phyloP scores from a whole-genome alignment of 768 basidiomycete genomes.

The Flagelloscypha sp. region DNA sequence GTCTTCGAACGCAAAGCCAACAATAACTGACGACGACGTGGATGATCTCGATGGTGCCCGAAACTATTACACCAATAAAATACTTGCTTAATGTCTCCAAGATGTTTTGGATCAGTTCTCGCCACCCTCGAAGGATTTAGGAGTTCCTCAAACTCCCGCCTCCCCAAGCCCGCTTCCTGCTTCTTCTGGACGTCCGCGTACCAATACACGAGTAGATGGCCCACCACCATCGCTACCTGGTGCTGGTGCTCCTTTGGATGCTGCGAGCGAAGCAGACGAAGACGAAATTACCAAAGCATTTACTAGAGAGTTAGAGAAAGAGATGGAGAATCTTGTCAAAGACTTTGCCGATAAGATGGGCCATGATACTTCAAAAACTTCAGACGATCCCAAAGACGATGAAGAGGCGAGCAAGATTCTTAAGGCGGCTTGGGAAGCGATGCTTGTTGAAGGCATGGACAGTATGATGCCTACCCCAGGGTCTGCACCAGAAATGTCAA shows the following conservation, averaged over 20 bases:
- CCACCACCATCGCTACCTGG: constrained; percentile 30
- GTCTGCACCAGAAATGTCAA: constrained; percentile 10
- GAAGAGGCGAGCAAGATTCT: constrained; percentile 30
- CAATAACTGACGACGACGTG: constrained; percentile 42
- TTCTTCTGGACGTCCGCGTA: constrained; percentile 31
- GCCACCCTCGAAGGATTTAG: constrained; percentile 10
- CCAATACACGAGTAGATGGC: constrained; percentile 41
- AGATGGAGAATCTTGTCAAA: constrained; percentile 43
- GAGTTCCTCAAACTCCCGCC: constrained; percentile 16
- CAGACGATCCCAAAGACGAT: constrained; percentile 19
- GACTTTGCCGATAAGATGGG: constrained; percentile 29
- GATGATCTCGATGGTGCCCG: constrained; percentile 57
- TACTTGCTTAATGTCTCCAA: constrained; percentile 8
- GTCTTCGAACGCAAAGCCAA: too few species aligned
- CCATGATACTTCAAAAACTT: too few species aligned
- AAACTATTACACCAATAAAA: not conserved
- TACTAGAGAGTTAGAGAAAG: constrained; percentile 36
- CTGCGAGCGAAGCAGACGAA: constrained; percentile 27
- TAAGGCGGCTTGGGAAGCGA: constrained; percentile 62
- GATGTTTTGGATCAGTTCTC: constrained; percentile 42
- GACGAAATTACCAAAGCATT: constrained; percentile 33
- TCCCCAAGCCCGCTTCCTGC: constrained; percentile 24
- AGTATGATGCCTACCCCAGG: constrained; percentile 18
- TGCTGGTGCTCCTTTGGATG: constrained; percentile 18
- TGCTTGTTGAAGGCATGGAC: constrained; percentile 59